phyloP scores from a whole-genome alignment of 2,329 filamentous ascomycete species.

The Colletotrichum higginsianum region DNA sequence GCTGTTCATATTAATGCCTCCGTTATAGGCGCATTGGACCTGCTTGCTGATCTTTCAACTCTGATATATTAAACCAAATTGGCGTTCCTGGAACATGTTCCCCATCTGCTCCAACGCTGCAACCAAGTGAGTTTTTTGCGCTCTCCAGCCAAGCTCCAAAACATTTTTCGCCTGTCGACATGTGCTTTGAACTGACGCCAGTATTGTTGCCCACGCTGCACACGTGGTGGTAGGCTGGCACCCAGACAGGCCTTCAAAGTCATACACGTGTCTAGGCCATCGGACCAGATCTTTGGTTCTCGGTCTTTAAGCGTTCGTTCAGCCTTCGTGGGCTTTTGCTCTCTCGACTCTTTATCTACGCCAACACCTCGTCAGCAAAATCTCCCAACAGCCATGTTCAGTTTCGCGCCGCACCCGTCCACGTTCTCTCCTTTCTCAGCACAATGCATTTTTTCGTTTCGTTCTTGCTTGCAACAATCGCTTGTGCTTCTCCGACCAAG shows the following conservation, averaged over 20 bases:
- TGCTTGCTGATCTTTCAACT: not conserved
- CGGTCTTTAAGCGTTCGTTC: no score
- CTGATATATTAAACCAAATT: constrained; percentile 10
- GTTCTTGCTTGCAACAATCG: not conserved
- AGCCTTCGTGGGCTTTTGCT: not conserved
- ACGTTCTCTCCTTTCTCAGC: not conserved
- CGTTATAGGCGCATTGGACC: not conserved
- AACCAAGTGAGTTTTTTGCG: not conserved
- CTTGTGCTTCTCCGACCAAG: not conserved
- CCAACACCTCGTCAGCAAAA: not conserved
- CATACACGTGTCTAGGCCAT: not conserved
- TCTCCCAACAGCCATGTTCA: not conserved
- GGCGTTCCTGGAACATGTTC: not conserved
- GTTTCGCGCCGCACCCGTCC: no score
- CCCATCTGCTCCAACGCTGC: not conserved
- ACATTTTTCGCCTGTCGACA: not conserved
- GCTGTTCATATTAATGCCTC: not conserved
- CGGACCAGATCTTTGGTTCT: not conserved
- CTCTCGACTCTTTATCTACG: not conserved
- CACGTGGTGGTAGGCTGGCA: not conserved
- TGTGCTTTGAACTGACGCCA: not conserved
- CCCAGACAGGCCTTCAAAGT: not conserved
- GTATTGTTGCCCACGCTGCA: not conserved
- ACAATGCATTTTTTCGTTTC: not conserved
- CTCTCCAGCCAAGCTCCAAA: not conserved